A percentile compares a stretch with the other conserved stretches of the same genome.
Conservation (phyloP, 768 basidiomycete genomes). For the Lactarius pseudohatsudake region DNA sequence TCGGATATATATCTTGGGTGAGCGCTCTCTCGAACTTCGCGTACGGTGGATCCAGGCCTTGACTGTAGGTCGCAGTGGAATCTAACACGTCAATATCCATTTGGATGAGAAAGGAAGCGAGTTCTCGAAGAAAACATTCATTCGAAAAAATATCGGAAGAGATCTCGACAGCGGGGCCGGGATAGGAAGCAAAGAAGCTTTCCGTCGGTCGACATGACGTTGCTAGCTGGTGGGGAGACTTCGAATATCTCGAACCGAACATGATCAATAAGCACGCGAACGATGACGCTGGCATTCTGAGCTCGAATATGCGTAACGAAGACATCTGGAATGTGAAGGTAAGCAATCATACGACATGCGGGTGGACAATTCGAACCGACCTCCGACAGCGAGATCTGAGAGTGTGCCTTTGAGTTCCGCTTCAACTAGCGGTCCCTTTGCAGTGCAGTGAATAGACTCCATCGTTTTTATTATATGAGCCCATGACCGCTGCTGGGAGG, state of each 20-base stretch:
- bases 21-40: background rate
- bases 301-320: constrained; percentile 16
- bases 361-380: background rate
- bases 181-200: constrained; percentile 35
- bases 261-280: background rate
- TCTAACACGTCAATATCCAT: background rate
- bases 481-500: background rate
- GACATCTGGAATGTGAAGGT: background rate
- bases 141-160: constrained; percentile 19
- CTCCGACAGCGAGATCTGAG: background rate
- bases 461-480: constrained; percentile 9
- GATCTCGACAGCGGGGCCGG: constrained; percentile 44
- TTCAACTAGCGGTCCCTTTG: background rate
- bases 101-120: background rate
- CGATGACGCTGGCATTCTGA: constrained; percentile 13
- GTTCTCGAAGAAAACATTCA: background rate
- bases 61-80: background rate
- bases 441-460: background rate
- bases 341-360: background rate
- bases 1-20: background rate
- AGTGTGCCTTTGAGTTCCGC: background rate
- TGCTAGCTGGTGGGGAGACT: constrained; percentile 39
- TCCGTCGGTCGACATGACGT: constrained; percentile 41
- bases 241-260: constrained; percentile 39
- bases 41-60: constrained; percentile 29